A percentile compares a stretch with the other conserved stretches of the same genome.
Conservation (phyloP, 2,329 filamentous ascomycete species). For the Trichothecium roseum region DNA sequence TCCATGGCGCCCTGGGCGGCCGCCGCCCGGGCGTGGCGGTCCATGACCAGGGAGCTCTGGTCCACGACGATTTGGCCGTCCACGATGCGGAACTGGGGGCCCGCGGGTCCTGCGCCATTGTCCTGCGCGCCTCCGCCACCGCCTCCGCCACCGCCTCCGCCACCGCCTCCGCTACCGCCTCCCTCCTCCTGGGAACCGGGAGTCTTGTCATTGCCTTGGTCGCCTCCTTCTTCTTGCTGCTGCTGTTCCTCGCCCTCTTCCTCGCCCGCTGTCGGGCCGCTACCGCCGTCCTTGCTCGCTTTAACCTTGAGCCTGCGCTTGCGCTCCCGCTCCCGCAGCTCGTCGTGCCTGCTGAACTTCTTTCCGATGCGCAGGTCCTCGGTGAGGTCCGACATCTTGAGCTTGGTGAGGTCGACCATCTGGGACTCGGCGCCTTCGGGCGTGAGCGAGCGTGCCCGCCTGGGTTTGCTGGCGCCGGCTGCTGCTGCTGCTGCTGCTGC, state of each 20-base stretch:
- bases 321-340: conserved; percentile 58
- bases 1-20: conserved; percentile 43
- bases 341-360: conserved; percentile 63
- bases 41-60: conserved; percentile 55
- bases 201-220: too few relatives aligned
- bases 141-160: too few relatives aligned
- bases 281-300: conserved; percentile 14
- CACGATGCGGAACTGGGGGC: conserved; percentile 51
- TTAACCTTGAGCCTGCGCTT: conserved; percentile 24
- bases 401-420: conserved; percentile 52
- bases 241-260: not conserved
- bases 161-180: too few relatives aligned
- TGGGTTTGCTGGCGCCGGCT: conserved; percentile 10
- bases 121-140: too few relatives aligned
- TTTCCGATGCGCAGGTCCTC: conserved; percentile 62
- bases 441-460: conserved; percentile 37
- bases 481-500: conserved; percentile 11
- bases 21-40: conserved; percentile 54
- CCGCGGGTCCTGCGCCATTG: conserved; percentile 18
- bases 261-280: conserved; percentile 1
- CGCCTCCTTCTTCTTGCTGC: too few relatives aligned
- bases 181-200: too few relatives aligned
- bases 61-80: conserved; percentile 66
- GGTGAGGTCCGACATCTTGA: conserved; percentile 65
- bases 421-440: conserved; percentile 54